Evolutionary conservation across 179 eudicot genomes (phyloP), one percentile per base, ranked within the genome.

Genomic region (Amaranthus tricolor): DNA sequence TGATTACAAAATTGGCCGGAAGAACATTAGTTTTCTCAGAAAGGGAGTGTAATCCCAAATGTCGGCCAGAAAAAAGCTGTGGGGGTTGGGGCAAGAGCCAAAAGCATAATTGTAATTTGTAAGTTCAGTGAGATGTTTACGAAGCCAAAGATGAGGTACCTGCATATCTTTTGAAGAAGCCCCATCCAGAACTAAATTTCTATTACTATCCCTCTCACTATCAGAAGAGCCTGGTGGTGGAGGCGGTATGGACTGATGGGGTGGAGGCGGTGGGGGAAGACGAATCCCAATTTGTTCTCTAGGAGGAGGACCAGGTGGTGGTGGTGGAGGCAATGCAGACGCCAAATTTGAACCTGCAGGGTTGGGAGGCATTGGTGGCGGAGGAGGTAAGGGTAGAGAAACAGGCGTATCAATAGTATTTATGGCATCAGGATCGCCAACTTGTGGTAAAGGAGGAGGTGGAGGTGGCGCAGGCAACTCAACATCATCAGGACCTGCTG

Each of bases 301-400:
- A 56, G 97, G 89, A 31, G 95, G 90, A 73, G 96, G 96, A 51
- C 94, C 96, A 60, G 97, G 94, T 78, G 96, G 97, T n/a, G 98
- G 98, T 17, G 98, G 97, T 6, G 95, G 91, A 45, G 94, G 98
- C 81, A 94, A 83, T 53, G 89, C 74, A 40, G 89, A 17, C 47
- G 83, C 87, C 80, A 80, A 53, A 58, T 90, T 88, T 56, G 86
- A 54, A 71, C 81, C 80, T 59, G 85, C 76, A 65, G 90, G 94
- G 70, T 80, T 86, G 68, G 90, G 90, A 20, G 98, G 97, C 88
- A 88, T 81, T 24, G 96, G 92, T 63, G 97, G 97, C 50, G 94
- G 96, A 43, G 97, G 97, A 31, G 96, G 98, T 80, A 90, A 74
- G 78, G 97, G 92, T 80, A 91, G 83, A 71, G 95, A 88, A 67